Evolutionary conservation across 208 protist species (phyloP).

Genomic region (Crithidia mellificae): DNA sequence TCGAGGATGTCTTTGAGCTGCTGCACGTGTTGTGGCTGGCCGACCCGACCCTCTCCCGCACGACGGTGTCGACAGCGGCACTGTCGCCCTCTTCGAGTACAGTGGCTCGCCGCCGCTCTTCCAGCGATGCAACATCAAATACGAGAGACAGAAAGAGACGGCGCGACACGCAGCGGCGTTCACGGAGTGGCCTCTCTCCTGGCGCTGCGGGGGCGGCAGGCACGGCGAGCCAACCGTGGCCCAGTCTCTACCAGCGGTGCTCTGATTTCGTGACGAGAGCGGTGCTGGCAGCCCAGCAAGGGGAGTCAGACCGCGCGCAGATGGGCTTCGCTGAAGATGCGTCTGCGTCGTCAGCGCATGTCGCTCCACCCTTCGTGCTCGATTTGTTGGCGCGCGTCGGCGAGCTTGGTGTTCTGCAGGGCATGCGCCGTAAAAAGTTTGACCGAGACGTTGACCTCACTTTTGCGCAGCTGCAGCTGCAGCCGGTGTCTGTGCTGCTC

Average conservation of each 20-base stretch:
- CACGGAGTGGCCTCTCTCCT: too few relatives aligned
- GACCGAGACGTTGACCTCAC: too few relatives aligned
- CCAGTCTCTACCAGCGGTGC: slow-evolving; percentile 6
- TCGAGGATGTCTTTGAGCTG: slow-evolving; percentile 23
- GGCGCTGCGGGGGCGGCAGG: background rate
- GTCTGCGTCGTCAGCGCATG: background rate
- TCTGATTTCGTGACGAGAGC: background rate
- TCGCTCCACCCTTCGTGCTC: background rate
- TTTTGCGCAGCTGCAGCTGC: background rate
- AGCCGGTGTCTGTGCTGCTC: slow-evolving; percentile 1
- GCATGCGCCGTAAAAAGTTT: background rate
- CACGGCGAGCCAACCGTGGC: background rate
- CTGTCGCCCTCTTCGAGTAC: too few relatives aligned
- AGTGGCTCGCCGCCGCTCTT: too few relatives aligned
- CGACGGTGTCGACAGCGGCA: background rate
- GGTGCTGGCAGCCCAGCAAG: background rate
- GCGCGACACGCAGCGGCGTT: background rate
- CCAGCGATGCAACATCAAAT: too few relatives aligned
- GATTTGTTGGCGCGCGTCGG: background rate
- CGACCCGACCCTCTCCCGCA: slow-evolving; percentile 16
- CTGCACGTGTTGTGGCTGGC: slow-evolving; percentile 34
- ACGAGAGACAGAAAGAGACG: background rate
- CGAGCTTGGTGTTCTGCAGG: background rate
- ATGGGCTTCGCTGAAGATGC: background rate
- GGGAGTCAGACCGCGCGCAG: background rate